phyloP scores from a whole-genome alignment of 495 filamentous ascomycete genomes.

The Penicillium turbatum region DNA sequence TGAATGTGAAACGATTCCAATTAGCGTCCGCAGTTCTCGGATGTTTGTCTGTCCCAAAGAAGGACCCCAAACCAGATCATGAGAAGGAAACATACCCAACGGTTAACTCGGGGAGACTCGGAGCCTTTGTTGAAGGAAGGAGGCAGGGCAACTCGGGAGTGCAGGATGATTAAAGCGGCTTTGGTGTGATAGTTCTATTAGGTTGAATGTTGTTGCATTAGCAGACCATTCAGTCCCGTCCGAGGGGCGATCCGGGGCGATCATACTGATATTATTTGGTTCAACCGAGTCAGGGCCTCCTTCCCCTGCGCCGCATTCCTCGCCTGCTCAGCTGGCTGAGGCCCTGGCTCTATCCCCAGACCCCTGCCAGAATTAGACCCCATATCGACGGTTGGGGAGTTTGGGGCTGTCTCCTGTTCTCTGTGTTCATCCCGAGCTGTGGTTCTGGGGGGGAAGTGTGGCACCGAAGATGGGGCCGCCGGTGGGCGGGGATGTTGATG shows the following conservation, averaged over 20 bases:
- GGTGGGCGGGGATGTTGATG: constrained; percentile 79
- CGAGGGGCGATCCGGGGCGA: constrained; percentile 1
- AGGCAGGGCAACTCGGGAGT: constrained; percentile 67
- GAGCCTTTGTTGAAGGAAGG: constrained; percentile 56
- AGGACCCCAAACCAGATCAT: not conserved
- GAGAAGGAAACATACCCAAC: constrained; percentile 71
- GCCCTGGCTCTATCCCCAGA: constrained; percentile 39
- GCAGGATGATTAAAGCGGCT: constrained; percentile 77
- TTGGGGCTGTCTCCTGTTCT: constrained; percentile 48
- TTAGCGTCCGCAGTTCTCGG: constrained; percentile 4
- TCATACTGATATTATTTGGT: constrained; percentile 84
- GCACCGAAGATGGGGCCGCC: constrained; percentile 51
- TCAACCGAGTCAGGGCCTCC: constrained; percentile 69
- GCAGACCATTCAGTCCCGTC: not conserved
- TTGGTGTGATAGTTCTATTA: constrained; percentile 85
- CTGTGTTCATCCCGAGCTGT: constrained; percentile 67
- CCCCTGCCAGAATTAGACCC: constrained; percentile 39
- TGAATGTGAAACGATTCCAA: constrained; percentile 30
- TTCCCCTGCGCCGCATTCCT: constrained; percentile 35
- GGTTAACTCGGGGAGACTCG: constrained; percentile 65
- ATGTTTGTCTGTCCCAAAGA: not conserved
- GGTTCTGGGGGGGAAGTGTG: constrained; percentile 60
- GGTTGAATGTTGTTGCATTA: constrained; percentile 10
- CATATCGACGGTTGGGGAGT: constrained; percentile 32
- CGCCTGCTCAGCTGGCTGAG: constrained; percentile 41